Conservation (phyloP, 2,329 filamentous ascomycete genomes). For the Colletotrichum tropicicola region DNA sequence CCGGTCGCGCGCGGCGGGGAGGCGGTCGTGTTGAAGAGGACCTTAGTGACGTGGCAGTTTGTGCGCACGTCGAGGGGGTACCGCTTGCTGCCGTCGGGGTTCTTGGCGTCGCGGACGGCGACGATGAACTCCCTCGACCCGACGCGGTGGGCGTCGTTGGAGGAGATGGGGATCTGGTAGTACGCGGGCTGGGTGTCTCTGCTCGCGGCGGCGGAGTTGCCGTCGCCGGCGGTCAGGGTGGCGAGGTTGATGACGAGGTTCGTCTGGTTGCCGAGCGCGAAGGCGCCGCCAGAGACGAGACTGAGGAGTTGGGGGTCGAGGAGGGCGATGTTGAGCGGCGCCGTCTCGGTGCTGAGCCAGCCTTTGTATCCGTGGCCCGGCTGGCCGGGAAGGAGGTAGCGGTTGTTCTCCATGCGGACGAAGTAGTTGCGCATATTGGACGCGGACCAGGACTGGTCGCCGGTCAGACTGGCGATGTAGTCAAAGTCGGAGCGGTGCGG, state of each 20-base stretch:
- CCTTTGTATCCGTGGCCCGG: constrained; percentile 61
- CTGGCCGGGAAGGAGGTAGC: constrained; percentile 53
- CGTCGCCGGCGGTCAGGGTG: constrained; percentile 55
- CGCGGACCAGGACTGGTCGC: constrained; percentile 63
- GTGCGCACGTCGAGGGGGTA: constrained; percentile 66
- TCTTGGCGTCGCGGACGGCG: constrained; percentile 55
- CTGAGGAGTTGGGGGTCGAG: constrained; percentile 63
- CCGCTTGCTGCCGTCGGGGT: constrained; percentile 57
- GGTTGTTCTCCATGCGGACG: constrained; percentile 60
- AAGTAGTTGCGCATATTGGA: constrained; percentile 68
- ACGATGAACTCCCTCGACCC: constrained; percentile 66
- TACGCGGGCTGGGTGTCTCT: constrained; percentile 58
- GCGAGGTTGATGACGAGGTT: constrained; percentile 38
- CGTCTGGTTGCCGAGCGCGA: constrained; percentile 52
- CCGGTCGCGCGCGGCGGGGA: constrained; percentile 52
- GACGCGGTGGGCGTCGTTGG: constrained; percentile 59
- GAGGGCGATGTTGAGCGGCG: constrained; percentile 59
- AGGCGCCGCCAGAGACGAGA: constrained; percentile 58
- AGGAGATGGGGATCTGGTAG: constrained; percentile 67
- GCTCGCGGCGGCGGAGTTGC: constrained; percentile 53
- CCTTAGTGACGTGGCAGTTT: constrained; percentile 54
- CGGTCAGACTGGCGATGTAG: constrained; percentile 60
- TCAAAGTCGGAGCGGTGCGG: constrained; percentile 63
- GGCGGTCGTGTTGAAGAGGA: constrained; percentile 49
- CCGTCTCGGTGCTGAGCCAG: constrained; percentile 62